Base-by-base conservation (phyloP, 164 flowering plant genomes). In the Hamamelis virginiana region DNA sequence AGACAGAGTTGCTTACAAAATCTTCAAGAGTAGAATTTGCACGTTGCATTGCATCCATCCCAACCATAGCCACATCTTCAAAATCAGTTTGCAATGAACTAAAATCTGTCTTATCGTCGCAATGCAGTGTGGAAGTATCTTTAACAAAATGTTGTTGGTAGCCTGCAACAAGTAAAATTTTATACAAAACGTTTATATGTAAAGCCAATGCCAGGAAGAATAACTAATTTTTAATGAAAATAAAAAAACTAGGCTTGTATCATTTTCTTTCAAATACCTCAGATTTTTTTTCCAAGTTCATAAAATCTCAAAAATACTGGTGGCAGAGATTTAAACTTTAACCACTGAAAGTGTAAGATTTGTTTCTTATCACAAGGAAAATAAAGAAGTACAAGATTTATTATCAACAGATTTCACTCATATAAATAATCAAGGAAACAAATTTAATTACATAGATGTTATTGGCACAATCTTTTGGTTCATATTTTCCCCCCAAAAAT, bases 11-110 rank as follows among this genome's bases (percentile, higher is more conserved):
- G 63, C 99, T 89, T 80, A 95, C 99, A 82, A 95, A 95, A 81
- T 95, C 99, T 80, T 95, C 96, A 57, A 95, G 88, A 16, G 96
- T 95, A 65, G 99, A 92, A 83, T 89, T 95, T 44, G 99, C 97
- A 44, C 89, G 77, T 62, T 83, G 83, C 96, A 95, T 92, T 41
- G 97, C 84, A 67, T 90, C 89, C 53, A 91, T 64, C 47, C 93
- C 88, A 74, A 95, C 72, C 81, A 90, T 48, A 21, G 92, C 87
- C 76, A 62, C 61, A 4, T 79, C 81, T 27, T 69, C 73, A 51
- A 9, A 27, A 66, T 77, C 58, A 59, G 53, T 55, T 69, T 57
- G 67, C 59, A 27, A 13, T 14, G 48, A 46, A 71, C 55, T 64
- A 69, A 43, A 33, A 69, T 70, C 72, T 5, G 10, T 59, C 68